phyloP scores from a whole-genome alignment of 116 monocot species.

The Thalassia testudinum region DNA sequence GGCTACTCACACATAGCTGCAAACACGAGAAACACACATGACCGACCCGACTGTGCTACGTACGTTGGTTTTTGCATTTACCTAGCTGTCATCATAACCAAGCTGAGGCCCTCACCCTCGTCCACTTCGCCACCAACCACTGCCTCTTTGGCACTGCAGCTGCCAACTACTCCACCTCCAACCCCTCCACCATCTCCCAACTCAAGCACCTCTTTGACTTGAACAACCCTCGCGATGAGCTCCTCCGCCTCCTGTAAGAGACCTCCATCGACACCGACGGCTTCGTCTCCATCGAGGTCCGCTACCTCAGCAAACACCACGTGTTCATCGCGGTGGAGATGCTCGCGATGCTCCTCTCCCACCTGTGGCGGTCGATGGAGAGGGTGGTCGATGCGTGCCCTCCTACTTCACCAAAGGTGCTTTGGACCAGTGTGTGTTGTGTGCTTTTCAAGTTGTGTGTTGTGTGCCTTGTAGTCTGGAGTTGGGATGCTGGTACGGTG shows the following conservation, averaged over 20 bases:
- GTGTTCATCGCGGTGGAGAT: slow-evolving; percentile 51
- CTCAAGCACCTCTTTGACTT: slow-evolving; percentile 60
- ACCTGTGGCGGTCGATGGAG: slow-evolving; percentile 58
- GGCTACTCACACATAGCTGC: no score
- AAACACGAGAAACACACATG: no score
- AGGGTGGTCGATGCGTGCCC: slow-evolving; percentile 46
- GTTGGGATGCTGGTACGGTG: no score
- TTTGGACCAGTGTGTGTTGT: no score
- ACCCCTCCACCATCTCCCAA: slow-evolving; percentile 41
- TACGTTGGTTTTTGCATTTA: no score
- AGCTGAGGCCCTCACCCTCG: slow-evolving; percentile 61
- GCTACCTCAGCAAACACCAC: slow-evolving; percentile 13
- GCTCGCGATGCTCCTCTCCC: slow-evolving; percentile 61
- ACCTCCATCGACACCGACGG: slow-evolving; percentile 18
- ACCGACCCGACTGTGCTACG: no score
- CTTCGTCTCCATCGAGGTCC: slow-evolving; percentile 3
- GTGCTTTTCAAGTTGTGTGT: no score
- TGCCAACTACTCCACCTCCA: slow-evolving; percentile 18
- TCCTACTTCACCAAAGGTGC: slow-evolving; percentile 74
- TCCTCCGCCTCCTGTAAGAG: slow-evolving; percentile 21
- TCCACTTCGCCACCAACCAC: slow-evolving; percentile 58
- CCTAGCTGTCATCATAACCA: no score
- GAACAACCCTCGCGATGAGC: slow-evolving; percentile 19
- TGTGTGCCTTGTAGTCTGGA: no score
- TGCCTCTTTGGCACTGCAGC: slow-evolving; percentile 42